Conservation (phyloP, 805 yeast genomes). For the Myxozyma neglecta region DNA sequence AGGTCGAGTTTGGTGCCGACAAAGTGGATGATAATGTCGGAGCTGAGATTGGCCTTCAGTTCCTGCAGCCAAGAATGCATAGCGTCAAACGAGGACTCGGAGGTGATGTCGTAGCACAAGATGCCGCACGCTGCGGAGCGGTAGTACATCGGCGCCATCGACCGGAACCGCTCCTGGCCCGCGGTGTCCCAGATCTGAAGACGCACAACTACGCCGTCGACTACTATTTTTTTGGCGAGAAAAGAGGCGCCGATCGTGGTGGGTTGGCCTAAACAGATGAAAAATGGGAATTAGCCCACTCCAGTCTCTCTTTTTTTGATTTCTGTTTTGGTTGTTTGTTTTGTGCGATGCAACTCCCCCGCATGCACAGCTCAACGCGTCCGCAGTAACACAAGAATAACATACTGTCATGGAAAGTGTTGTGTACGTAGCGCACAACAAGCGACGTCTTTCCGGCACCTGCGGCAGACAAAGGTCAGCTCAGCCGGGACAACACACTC, state of each 20-base stretch:
- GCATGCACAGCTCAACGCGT: too few species aligned
- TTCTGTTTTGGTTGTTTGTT: too few species aligned
- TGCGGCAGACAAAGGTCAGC: conserved; percentile 7
- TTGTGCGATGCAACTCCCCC: too few species aligned
- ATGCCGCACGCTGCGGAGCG: conserved; percentile 44
- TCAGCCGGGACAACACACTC: conserved; percentile 9
- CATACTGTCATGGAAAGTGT: conserved; percentile 38
- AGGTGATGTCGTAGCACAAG: conserved; percentile 41
- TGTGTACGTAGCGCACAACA: conserved; percentile 41
- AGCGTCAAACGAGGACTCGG: conserved; percentile 40
- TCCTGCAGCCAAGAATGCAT: conserved; percentile 42
- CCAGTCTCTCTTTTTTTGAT: too few species aligned
- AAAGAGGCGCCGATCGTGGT: conserved; percentile 43
- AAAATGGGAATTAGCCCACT: not conserved
- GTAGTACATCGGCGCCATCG: conserved; percentile 59
- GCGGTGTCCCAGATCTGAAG: conserved; percentile 89
- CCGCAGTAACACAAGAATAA: not conserved
- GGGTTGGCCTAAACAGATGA: conserved; percentile 34
- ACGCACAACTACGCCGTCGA: conserved; percentile 40
- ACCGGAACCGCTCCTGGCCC: conserved; percentile 94
- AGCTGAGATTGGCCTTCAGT: conserved; percentile 37
- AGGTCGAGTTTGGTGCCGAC: conserved; percentile 42
- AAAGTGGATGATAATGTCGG: conserved; percentile 38
- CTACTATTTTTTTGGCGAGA: conserved; percentile 39
- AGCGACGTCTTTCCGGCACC: conserved; percentile 43